Conservation (phyloP, 2,329 filamentous ascomycete species). For the Alternaria metachromatica region DNA sequence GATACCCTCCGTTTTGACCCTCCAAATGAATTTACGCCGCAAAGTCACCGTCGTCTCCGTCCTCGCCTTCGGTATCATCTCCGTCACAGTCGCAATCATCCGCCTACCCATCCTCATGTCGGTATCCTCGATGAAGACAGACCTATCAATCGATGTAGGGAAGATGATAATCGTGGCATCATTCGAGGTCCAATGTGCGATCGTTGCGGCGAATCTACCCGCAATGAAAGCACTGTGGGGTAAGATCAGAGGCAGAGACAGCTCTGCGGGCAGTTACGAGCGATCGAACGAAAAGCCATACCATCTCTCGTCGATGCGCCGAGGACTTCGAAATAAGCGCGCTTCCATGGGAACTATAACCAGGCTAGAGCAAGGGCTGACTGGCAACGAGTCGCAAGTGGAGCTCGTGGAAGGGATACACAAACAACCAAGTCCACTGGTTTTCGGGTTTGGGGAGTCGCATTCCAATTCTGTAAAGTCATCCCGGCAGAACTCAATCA, state of each 20-base stretch:
- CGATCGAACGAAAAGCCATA: not conserved
- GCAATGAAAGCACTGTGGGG: slow-evolving; percentile 5
- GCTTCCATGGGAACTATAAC: not conserved
- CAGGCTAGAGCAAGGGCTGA: not conserved
- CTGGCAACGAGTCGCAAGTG: not conserved
- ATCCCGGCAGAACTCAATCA: not conserved
- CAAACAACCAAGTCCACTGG: not conserved
- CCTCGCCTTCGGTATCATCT: slow-evolving; percentile 5
- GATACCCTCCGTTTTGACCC: not conserved
- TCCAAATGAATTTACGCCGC: not conserved
- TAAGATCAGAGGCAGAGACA: not conserved
- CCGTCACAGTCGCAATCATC: slow-evolving; percentile 3
- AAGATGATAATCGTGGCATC: not conserved
- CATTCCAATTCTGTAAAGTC: not conserved
- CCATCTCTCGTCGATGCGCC: not conserved
- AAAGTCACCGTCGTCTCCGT: slow-evolving; percentile 4
- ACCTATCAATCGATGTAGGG: not conserved
- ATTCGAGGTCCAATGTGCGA: slow-evolving; percentile 8
- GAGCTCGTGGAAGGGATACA: not conserved
- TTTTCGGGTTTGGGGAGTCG: not conserved
- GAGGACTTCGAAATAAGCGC: not conserved
- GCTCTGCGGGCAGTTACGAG: not conserved
- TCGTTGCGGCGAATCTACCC: slow-evolving; percentile 4
- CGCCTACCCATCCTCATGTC: not conserved
- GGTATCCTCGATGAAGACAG: not conserved